These are phyloP conservation scores for Cucurbitaria berberidis DNA, from an alignment of 2,329 filamentous ascomycete species.

Conservation along the genomic window DNA sequence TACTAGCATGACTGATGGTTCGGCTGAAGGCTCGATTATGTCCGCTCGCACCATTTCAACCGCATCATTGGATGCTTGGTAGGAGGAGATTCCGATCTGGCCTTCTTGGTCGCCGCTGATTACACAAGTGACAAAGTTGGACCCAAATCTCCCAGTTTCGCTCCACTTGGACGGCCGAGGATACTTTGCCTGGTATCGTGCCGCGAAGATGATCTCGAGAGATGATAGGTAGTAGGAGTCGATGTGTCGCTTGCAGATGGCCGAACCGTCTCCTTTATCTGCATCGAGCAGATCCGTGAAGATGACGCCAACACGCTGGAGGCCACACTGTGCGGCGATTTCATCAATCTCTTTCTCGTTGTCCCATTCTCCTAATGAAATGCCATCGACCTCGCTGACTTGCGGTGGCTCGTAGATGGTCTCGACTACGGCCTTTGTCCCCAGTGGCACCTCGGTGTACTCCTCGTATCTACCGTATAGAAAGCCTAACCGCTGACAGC, in stretches of 20 bases:
- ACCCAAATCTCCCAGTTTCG: conserved; percentile 90
- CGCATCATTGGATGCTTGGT: conserved; percentile 93
- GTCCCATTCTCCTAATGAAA: conserved; percentile 83
- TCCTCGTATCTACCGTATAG: conserved; percentile 90
- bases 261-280: conserved; percentile 79
- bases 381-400: conserved; percentile 83
- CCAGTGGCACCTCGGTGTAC: conserved; percentile 90
- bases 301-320: conserved; percentile 89
- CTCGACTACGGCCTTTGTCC: conserved; percentile 93
- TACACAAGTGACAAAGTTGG: conserved; percentile 95
- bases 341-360: conserved; percentile 83
- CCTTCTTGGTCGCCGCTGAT: conserved; percentile 91
- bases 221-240: conserved; percentile 96
- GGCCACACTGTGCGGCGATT: conserved; percentile 79
- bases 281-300: conserved; percentile 91
- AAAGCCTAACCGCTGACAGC: conserved; percentile 83
- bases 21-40: conserved; percentile 92
- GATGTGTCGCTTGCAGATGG: conserved; percentile 92
- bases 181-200: conserved; percentile 84
- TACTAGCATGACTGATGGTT: conserved; percentile 92
- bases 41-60: conserved; percentile 97
- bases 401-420: conserved; percentile 97
- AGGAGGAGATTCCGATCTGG: conserved; percentile 86
- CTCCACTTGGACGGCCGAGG: conserved; percentile 96
- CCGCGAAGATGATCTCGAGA: conserved; percentile 87